Percentiles rank a stretch among this genome's conserved stretches.
Conservation (phyloP, 495 filamentous ascomycete genomes). For the Talaromyces adpressus region DNA sequence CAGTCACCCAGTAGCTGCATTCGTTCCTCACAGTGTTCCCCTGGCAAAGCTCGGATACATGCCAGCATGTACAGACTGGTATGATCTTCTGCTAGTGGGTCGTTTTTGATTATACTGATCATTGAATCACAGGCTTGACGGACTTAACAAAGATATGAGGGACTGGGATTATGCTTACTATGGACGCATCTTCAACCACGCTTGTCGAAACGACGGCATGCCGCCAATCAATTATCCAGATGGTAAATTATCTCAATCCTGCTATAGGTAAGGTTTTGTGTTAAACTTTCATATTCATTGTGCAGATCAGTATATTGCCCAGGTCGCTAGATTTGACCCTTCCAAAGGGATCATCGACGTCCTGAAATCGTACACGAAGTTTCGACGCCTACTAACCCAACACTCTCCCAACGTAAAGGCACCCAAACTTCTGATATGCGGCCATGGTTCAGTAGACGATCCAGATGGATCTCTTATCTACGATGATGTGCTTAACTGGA, state of each 20-base stretch:
- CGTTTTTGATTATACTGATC: not conserved
- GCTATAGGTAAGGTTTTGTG: not conserved
- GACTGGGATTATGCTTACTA: not conserved
- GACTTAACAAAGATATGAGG: not conserved
- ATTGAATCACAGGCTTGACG: not conserved
- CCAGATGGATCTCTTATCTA: not conserved
- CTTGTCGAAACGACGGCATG: not conserved
- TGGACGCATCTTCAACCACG: not conserved
- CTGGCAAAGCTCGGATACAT: conserved; percentile 6
- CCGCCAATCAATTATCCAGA: not conserved
- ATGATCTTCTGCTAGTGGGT: not conserved
- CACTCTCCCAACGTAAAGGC: not conserved
- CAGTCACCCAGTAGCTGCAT: conserved; percentile 70
- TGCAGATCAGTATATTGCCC: not conserved
- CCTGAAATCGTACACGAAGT: not conserved
- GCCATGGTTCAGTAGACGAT: not conserved
- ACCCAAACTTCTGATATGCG: not conserved
- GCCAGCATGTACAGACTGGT: not conserved
- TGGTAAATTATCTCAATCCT: not conserved
- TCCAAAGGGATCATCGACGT: not conserved
- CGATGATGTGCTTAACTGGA: not conserved
- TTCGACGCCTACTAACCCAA: not conserved
- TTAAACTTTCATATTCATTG: not conserved
- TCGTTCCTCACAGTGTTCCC: conserved; percentile 66
- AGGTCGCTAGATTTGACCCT: not conserved